Base-by-base conservation (phyloP, 2,329 filamentous ascomycete genomes). In the Scortechinia acanthostroma region DNA sequence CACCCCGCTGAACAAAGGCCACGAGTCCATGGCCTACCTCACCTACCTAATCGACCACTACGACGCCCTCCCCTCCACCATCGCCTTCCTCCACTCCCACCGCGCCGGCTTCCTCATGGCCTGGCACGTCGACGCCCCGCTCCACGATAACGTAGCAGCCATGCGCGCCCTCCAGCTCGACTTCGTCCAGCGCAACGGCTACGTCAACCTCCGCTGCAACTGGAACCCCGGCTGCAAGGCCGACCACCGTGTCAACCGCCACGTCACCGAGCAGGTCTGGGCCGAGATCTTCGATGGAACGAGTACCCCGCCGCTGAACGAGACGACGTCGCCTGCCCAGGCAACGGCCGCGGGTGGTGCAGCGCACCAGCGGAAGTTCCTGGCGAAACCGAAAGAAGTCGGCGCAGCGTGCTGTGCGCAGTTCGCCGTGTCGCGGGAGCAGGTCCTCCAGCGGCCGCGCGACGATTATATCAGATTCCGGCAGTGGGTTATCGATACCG, bases 401-500 rank as follows among this genome's bases (percentile, higher is more conserved):
- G 73, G 69, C 1, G 68, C 69, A 2, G 68, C 67, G 21, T 78
- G 74, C 51, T 77, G 74, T 49, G 73, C 74, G 3, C 74, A 77
- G 48, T 77, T 77, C 51, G 73, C 69, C 0, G 71, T 71, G 1
- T 71, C 70, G 0, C 62, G 58, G 33, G 64, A 68, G 43, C 69
- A 68, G 51, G 64, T 77, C 13, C 56, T 54, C 15, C 58, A 68
- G 50, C 62, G 68, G 21, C 65, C 67, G 3, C 65, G 58, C 51
- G 61, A 58, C 5, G 72, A 76, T 21, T 77, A 77, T 48, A 59
- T 66, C 46, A 57, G 62, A 4, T 73, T 66, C 48, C 61, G 70
- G 15, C 56, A 65, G 2, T 77, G 74, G 74, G 52, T 77, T 14
- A 42, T 66, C 14, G 53, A 68, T 2, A 76, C 73, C 0, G 51